These are phyloP conservation scores for Nicotiana obtusifolia DNA, from an alignment of 257 asterid species.

Conservation along the genomic window DNA sequence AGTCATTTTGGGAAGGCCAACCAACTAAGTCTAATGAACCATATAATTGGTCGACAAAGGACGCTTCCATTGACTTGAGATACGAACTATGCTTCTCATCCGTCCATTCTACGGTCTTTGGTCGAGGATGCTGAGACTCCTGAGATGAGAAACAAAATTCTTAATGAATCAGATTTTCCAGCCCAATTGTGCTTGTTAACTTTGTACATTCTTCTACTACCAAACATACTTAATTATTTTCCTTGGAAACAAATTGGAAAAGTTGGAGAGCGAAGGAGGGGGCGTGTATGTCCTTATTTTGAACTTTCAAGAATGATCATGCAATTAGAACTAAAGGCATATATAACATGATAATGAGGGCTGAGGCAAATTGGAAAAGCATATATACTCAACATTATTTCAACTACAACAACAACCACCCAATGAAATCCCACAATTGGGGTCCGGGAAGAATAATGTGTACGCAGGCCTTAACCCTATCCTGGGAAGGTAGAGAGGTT, in stretches of 20 bases:
- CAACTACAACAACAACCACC: not conserved
- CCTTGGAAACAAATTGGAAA: too few relatives aligned
- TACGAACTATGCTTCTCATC: constrained; percentile 58
- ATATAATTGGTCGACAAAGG: constrained; percentile 56
- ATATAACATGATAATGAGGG: not conserved
- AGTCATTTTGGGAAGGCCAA: constrained; percentile 24
- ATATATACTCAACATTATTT: not conserved
- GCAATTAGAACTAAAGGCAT: not conserved
- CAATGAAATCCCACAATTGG: too few relatives aligned
- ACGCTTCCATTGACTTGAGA: constrained; percentile 65
- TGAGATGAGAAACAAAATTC: constrained; percentile 13
- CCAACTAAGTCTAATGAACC: constrained; percentile 36
- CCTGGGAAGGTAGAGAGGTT: too few relatives aligned
- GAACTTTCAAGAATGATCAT: not conserved
- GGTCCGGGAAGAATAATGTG: too few relatives aligned
- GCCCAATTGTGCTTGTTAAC: not conserved
- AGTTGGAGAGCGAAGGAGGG: not conserved
- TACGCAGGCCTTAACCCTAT: too few relatives aligned
- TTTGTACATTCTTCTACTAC: not conserved
- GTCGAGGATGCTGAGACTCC: constrained; percentile 29
- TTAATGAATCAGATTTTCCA: not conserved
- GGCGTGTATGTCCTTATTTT: not conserved
- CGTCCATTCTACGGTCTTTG: constrained; percentile 46
- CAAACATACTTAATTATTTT: too few relatives aligned
- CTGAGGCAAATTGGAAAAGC: not conserved